Evolutionary conservation across 2,329 filamentous ascomycete genomes (phyloP).

Genomic region (Aspergillus tamarii): DNA sequence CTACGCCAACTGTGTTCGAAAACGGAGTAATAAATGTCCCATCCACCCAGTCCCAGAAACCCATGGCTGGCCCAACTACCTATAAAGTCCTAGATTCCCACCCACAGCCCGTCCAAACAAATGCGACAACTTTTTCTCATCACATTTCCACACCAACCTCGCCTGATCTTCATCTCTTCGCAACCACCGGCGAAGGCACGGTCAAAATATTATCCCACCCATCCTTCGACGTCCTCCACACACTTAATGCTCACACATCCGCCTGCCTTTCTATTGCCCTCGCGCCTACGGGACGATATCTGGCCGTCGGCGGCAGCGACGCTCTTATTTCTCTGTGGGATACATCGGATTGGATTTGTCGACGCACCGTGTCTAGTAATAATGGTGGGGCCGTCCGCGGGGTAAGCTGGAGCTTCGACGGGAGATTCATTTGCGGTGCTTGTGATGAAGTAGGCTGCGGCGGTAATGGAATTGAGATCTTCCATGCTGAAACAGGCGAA

Average conservation of each 20-base stretch:
- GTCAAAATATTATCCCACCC: constrained; percentile 54
- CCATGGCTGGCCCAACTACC: constrained; percentile 27
- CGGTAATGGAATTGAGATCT: constrained; percentile 51
- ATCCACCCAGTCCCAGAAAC: constrained; percentile 12
- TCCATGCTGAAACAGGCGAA: constrained; percentile 54
- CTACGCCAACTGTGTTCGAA: constrained; percentile 36
- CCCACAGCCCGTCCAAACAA: constrained; percentile 52
- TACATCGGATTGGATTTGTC: constrained; percentile 55
- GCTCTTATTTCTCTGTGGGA: constrained; percentile 56
- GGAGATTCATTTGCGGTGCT: constrained; percentile 51
- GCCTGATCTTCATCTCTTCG: constrained; percentile 47
- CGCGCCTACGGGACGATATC: constrained; percentile 51
- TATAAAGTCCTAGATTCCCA: constrained; percentile 47
- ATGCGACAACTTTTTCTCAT: constrained; percentile 53
- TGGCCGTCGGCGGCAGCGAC: constrained; percentile 53
- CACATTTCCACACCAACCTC: constrained; percentile 38
- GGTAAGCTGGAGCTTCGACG: constrained; percentile 56
- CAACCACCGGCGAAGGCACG: constrained; percentile 53
- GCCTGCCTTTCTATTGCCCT: constrained; percentile 51
- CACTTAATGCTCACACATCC: constrained; percentile 53
- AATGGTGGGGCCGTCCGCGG: constrained; percentile 51
- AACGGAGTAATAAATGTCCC: constrained; percentile 18
- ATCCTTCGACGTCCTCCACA: constrained; percentile 48
- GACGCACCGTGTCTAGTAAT: constrained; percentile 49
- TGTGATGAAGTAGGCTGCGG: constrained; percentile 51